Evolutionary conservation across 495 filamentous ascomycete species (phyloP).

Genomic region (Tetracladium marchalianum): DNA sequence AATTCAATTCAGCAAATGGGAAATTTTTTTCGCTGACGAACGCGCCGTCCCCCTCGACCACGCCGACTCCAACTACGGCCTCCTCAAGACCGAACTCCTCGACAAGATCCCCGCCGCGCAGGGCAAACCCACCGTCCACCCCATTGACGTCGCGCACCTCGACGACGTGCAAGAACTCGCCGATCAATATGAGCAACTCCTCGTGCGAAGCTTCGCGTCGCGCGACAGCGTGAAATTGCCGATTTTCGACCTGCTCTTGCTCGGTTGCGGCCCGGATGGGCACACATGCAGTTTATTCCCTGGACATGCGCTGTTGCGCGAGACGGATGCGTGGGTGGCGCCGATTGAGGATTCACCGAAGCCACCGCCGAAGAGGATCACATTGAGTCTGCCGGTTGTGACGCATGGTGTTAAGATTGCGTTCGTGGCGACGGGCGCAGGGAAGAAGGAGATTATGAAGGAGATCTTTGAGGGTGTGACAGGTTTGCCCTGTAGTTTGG

Average conservation of each 20-base stretch:
- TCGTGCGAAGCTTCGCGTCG: conserved; percentile 73
- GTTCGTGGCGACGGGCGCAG: conserved; percentile 81
- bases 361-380: conserved; percentile 84
- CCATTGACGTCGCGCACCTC: conserved; percentile 64
- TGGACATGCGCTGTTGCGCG: conserved; percentile 73
- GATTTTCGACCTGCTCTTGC: conserved; percentile 85
- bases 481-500: conserved; percentile 70
- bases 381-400: conserved; percentile 81
- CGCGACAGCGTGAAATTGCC: conserved; percentile 84
- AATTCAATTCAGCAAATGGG: conserved; percentile 77
- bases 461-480: conserved; percentile 78
- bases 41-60: conserved; percentile 86
- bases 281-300: conserved; percentile 97
- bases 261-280: conserved; percentile 91
- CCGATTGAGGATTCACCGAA: conserved; percentile 89
- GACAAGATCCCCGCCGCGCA: conserved; percentile 67
- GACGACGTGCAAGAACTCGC: conserved; percentile 85
- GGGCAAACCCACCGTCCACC: conserved; percentile 59
- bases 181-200: conserved; percentile 83
- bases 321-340: conserved; percentile 86
- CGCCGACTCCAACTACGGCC: conserved; percentile 84
- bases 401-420: conserved; percentile 74
- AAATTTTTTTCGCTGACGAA: conserved; percentile 98
- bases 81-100: conserved; percentile 78
- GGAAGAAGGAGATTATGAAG: conserved; percentile 86